Base-by-base conservation (phyloP, 129 eudicot genomes). In the Helianthus tuberosus region DNA sequence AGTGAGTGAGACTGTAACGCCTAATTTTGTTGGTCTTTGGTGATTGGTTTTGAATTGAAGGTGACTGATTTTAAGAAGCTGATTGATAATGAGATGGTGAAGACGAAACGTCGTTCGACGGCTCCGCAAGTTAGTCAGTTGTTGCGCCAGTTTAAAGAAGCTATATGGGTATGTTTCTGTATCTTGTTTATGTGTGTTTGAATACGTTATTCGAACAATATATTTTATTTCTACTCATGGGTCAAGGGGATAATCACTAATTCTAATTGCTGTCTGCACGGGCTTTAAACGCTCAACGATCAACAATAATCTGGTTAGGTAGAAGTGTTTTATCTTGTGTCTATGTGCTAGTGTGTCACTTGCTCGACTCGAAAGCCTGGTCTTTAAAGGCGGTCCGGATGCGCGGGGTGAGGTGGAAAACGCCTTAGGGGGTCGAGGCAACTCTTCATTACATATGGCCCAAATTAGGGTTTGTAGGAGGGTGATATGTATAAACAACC, bases 121-220 rank as follows among this genome's bases (percentile, higher is more conserved):
- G 75, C 6, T 75, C 76, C 86, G 2, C 86, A 91, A 67, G 89
- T 79, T 60, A 78, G 78, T 71, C 81, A 67, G 38, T 68, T 84
- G 35, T 75, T 95, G 53, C 88, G 97, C 78, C 96, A 87, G 67
- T 95, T 95, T 17, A 90, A 77, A 61, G 90, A 89, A 85, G 97
- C 97, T 51, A 78, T 95, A 1, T 95, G 99, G 99, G 97, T 89
- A 85, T 66, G 84, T 39, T 63, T 68, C n/a, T 4, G 1, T 55
- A 23, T 47, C 14, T 17, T 74, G 51, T 43, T 7, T 14, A 8
- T 13, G 27, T 23, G 67, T 72, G 25, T n/a, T 8, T 23, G 29
- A 8, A 14, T 57, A 39, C 32, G 0, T 1, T 0, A 27, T 27
- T 27, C 32, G 0, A 1, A 27, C 32, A 27, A 27, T 27, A 27